A percentile compares a stretch with the other conserved stretches of the same genome.
Evolutionary conservation across 139 green algal species (phyloP).

Genomic region (Chlamydomonas sphaeroides): DNA sequence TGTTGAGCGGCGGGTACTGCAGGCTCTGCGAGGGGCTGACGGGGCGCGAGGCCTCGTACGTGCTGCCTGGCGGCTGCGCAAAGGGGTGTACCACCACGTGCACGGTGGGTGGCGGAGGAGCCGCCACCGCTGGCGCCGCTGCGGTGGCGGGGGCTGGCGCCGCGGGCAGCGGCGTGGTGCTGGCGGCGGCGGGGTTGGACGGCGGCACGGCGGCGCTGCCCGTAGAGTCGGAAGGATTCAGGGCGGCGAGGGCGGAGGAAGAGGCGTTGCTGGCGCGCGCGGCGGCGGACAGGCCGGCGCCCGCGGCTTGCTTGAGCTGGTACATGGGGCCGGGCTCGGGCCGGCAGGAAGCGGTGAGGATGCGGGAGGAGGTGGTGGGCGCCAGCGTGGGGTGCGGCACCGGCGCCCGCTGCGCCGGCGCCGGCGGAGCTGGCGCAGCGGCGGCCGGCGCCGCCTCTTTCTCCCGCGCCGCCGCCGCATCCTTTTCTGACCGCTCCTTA

Average conservation of each 20-base stretch:
- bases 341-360: slow-evolving; percentile 4
- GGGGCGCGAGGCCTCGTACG: too few relatives aligned
- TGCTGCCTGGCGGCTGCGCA: too few relatives aligned
- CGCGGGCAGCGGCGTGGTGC: background rate
- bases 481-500: background rate
- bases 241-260: background rate
- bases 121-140: too few relatives aligned
- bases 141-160: background rate
- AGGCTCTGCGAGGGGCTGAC: too few relatives aligned
- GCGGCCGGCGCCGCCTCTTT: background rate
- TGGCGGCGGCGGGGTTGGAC: background rate
- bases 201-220: background rate
- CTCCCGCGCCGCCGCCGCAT: background rate
- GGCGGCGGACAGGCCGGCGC: too few relatives aligned
- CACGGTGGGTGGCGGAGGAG: background rate
- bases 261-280: background rate
- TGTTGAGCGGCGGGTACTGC: too few relatives aligned
- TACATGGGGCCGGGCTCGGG: slow-evolving; percentile 20
- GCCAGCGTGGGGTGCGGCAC: background rate
- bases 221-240: background rate
- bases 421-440: background rate
- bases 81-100: background rate
- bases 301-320: slow-evolving; percentile 1
- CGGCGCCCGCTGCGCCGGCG: background rate
- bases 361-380: background rate